These are phyloP conservation scores for Colletotrichum nymphaeae DNA, from an alignment of 2,329 filamentous ascomycete species.

Conservation along the genomic window DNA sequence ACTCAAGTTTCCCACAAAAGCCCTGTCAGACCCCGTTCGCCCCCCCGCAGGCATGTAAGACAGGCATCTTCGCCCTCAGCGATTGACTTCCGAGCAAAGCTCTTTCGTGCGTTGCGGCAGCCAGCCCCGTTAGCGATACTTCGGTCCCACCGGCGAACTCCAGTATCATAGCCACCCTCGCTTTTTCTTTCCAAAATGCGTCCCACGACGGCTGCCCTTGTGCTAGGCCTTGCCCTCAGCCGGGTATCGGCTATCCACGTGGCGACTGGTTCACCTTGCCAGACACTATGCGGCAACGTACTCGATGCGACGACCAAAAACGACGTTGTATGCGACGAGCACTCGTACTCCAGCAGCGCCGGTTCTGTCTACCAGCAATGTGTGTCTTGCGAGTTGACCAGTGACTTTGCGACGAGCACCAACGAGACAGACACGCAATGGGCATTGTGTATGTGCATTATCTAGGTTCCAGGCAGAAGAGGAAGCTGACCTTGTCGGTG, in stretches of 20 bases:
- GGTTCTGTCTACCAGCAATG: conserved; percentile 65
- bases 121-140: conserved; percentile 39
- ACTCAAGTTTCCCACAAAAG: no score
- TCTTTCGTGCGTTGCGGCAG: no score
- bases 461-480: neutral
- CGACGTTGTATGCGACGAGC: conserved; percentile 62
- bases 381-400: conserved; percentile 62
- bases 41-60: neutral
- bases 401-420: conserved; percentile 51
- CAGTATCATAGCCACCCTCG: no score
- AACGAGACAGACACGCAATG: conserved; percentile 64
- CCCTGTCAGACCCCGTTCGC: no score
- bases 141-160: no score
- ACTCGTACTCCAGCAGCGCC: conserved; percentile 48
- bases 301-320: conserved; percentile 55
- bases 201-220: no score
- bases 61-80: neutral
- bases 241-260: conserved; percentile 52
- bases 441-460: conserved; percentile 62
- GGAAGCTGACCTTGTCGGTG: no score
- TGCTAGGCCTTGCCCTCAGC: conserved; percentile 26
- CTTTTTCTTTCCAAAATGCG: no score
- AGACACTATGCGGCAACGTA: conserved; percentile 64
- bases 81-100: neutral
- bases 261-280: conserved; percentile 60